A percentile compares a stretch with the other conserved stretches of the same genome.
phyloP scores from a whole-genome alignment of 441 rosid genomes.

The Syzygium syzygioides region DNA sequence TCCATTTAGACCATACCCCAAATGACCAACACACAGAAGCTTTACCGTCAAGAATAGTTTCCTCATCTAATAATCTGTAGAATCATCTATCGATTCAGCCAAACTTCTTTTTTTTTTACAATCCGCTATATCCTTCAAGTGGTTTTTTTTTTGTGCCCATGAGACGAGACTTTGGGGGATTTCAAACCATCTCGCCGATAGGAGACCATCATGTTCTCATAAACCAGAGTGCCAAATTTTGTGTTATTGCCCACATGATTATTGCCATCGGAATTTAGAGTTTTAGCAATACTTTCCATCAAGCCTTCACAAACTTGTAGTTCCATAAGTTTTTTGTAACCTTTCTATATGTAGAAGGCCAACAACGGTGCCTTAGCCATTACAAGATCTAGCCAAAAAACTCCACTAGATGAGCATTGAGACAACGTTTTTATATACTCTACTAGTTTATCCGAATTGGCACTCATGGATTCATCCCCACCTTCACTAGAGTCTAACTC shows the following conservation, averaged over 20 bases:
- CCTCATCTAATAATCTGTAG: no score
- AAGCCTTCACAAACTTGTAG: constrained; percentile 30
- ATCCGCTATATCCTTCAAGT: constrained; percentile 42
- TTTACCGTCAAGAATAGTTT: no score
- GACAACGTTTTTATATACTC: constrained; percentile 49
- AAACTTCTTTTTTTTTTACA: constrained; percentile 39
- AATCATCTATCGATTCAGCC: constrained; percentile 31
- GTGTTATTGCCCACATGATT: background rate
- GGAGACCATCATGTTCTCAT: constrained; percentile 12
- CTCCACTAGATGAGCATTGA: constrained; percentile 36
- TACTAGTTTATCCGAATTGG: constrained; percentile 32
- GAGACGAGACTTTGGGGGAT: constrained; percentile 24
- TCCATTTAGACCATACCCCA: no score
- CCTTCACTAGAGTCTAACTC: constrained; percentile 34
- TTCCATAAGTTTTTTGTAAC: constrained; percentile 43
- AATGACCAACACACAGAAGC: no score
- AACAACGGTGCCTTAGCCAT: constrained; percentile 49
- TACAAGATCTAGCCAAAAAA: constrained; percentile 42
- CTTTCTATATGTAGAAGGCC: constrained; percentile 45
- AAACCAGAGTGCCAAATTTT: background rate
- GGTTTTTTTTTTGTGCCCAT: constrained; percentile 59
- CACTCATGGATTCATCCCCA: constrained; percentile 19
- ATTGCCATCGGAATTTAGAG: constrained; percentile 15
- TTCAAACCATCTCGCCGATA: constrained; percentile 12
- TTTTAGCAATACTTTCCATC: constrained; percentile 23